phyloP scores from a whole-genome alignment of 106 monocot genomes.

The Apostasia shenzhenica region DNA sequence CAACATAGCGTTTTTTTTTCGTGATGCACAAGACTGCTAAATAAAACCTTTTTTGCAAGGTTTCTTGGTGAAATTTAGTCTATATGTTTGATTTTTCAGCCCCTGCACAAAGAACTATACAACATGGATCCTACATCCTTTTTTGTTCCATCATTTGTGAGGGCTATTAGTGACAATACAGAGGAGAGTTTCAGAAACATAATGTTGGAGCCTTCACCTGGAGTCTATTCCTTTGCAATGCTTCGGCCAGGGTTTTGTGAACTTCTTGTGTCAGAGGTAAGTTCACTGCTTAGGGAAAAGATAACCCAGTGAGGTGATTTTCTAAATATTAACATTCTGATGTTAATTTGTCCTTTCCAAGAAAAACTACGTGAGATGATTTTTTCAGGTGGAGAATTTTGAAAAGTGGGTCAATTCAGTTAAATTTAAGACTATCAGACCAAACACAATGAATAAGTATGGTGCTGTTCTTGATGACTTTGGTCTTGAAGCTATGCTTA shows the following conservation, averaged over 20 bases:
- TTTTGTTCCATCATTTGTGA: slow-evolving; percentile 74
- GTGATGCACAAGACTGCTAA: too few relatives aligned
- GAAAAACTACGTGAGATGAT: slow-evolving; percentile 4
- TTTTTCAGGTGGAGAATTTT: slow-evolving; percentile 77
- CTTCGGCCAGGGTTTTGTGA: slow-evolving; percentile 87
- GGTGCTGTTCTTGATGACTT: slow-evolving; percentile 98
- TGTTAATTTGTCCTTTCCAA: slow-evolving; percentile 3
- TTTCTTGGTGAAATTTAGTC: too few relatives aligned
- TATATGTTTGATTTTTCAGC: slow-evolving; percentile 26
- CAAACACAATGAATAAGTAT: slow-evolving; percentile 95
- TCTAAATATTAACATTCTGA: neutral
- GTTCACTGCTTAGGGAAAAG: neutral
- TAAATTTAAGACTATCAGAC: slow-evolving; percentile 85
- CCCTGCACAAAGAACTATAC: slow-evolving; percentile 73
- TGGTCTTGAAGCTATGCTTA: slow-evolving; percentile 93
- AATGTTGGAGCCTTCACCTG: slow-evolving; percentile 77
- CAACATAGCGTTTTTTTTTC: too few relatives aligned
- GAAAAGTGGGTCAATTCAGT: slow-evolving; percentile 64
- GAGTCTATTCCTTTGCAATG: slow-evolving; percentile 84
- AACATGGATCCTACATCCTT: slow-evolving; percentile 54
- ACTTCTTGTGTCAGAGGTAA: slow-evolving; percentile 81
- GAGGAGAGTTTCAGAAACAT: slow-evolving; percentile 81
- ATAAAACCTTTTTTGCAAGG: too few relatives aligned
- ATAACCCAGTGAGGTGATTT: neutral
- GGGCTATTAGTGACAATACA: slow-evolving; percentile 61